phyloP scores from a whole-genome alignment of 768 basidiomycete genomes.

The Cyathus striatus region DNA sequence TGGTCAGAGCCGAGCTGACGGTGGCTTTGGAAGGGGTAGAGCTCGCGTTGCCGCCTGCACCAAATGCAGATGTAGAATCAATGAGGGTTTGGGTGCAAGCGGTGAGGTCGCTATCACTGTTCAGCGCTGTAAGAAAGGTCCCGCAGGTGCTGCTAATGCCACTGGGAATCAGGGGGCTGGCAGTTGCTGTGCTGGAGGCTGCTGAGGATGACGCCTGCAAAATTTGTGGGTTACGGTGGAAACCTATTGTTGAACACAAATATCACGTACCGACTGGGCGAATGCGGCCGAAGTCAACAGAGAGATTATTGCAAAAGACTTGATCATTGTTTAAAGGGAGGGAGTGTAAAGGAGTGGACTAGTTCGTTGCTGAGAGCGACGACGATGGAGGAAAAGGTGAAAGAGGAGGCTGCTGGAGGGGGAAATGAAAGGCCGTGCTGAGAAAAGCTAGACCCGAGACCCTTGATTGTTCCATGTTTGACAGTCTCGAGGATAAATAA shows the following conservation, averaged over 20 bases:
- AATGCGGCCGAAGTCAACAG: slow-evolving; percentile 43
- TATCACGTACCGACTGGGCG: slow-evolving; percentile 41
- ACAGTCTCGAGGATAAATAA: background rate
- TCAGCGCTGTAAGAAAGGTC: slow-evolving; percentile 55
- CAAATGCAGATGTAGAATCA: slow-evolving; percentile 51
- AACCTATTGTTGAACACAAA: too few species aligned
- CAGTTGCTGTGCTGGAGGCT: slow-evolving; percentile 19
- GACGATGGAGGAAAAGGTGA: slow-evolving; percentile 11
- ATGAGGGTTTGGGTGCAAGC: slow-evolving; percentile 63
- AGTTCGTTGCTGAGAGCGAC: slow-evolving; percentile 36
- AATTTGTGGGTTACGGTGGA: background rate
- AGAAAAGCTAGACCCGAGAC: too few species aligned
- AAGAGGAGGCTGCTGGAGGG: slow-evolving; percentile 8
- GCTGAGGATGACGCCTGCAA: slow-evolving; percentile 16
- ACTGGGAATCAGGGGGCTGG: slow-evolving; percentile 60
- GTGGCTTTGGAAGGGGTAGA: slow-evolving; percentile 31
- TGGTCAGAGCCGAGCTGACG: slow-evolving; percentile 47
- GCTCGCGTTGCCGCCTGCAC: slow-evolving; percentile 38
- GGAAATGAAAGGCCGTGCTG: slow-evolving; percentile 4
- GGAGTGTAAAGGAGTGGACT: slow-evolving; percentile 41
- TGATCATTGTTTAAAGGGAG: slow-evolving; percentile 37
- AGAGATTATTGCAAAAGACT: slow-evolving; percentile 47
- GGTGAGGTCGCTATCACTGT: slow-evolving; percentile 51
- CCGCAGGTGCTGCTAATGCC: slow-evolving; percentile 52
- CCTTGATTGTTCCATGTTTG: slow-evolving; percentile 14